Evolutionary conservation across 2,329 filamentous ascomycete genomes (phyloP).

Genomic region (Hypoxylon sp.): DNA sequence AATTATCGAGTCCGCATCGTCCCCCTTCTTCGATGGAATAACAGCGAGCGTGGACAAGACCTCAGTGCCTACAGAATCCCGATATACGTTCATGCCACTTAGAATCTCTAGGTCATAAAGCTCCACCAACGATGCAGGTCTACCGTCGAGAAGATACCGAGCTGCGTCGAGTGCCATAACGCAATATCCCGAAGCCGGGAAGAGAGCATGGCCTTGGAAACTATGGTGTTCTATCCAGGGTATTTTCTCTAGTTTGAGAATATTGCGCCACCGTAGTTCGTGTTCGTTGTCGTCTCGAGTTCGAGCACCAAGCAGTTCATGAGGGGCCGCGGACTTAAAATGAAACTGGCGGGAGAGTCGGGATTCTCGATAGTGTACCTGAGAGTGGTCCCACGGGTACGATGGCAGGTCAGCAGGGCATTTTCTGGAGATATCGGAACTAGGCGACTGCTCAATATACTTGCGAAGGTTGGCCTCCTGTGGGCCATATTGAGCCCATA

Average conservation of each 20-base stretch:
- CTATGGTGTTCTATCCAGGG: conserved; percentile 60
- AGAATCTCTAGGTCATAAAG: conserved; percentile 50
- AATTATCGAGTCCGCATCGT: conserved; percentile 41
- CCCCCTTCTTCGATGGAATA: conserved; percentile 24
- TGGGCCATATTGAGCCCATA: conserved; percentile 50
- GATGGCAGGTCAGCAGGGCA: conserved; percentile 55
- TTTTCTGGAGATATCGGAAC: conserved; percentile 6
- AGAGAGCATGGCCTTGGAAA: conserved; percentile 61
- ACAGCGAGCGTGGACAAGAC: conserved; percentile 56
- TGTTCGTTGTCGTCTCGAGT: conserved; percentile 56
- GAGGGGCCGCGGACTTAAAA: conserved; percentile 48
- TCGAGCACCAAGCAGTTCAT: conserved; percentile 59
- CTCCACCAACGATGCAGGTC: conserved; percentile 49
- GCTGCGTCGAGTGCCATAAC: conserved; percentile 64
- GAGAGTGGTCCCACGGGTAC: conserved; percentile 66
- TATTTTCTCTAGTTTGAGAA: conserved; percentile 57
- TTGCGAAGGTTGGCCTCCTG: conserved; percentile 35
- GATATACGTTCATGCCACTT: conserved; percentile 50
- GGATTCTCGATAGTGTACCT: conserved; percentile 61
- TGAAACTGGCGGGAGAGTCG: conserved; percentile 60
- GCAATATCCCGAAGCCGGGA: conserved; percentile 64
- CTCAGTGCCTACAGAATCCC: conserved; percentile 56
- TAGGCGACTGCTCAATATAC: conserved; percentile 48
- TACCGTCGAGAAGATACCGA: conserved; percentile 46
- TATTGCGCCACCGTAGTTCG: conserved; percentile 59